Evolutionary conservation across 2,329 filamentous ascomycete species (phyloP).

Genomic region (Diplodia mutila): DNA sequence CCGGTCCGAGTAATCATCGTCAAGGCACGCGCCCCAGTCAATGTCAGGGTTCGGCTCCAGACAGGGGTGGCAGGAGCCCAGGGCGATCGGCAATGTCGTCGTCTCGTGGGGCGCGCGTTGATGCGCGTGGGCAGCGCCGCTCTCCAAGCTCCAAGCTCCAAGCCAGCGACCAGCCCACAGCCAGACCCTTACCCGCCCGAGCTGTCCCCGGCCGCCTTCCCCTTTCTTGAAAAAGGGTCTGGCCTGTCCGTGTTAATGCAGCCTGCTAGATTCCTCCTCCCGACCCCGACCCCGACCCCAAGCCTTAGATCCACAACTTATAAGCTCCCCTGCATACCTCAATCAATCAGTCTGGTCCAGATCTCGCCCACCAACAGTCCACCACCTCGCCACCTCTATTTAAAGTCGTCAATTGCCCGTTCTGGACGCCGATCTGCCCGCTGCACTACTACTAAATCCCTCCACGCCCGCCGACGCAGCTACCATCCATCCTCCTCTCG

Average conservation of each 20-base stretch:
- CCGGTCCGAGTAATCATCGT: conserved; percentile 2
- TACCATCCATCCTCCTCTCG: background rate
- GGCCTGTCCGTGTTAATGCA: conserved; percentile 1
- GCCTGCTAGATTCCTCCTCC: background rate
- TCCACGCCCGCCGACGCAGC: too few species aligned
- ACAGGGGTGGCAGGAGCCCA: background rate
- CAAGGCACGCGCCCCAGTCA: background rate
- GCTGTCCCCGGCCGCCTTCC: background rate
- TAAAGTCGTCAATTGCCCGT: background rate
- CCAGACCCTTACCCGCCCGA: conserved; percentile 8
- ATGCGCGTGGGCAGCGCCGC: conserved; percentile 4
- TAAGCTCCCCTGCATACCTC: conserved; percentile 20
- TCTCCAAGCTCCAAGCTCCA: too few species aligned
- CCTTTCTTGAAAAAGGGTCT: conserved; percentile 16
- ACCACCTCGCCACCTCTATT: background rate
- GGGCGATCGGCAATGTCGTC: conserved; percentile 18
- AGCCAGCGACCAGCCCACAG: background rate
- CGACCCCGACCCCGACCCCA: conserved; percentile 3
- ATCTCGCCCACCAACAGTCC: background rate
- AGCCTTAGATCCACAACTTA: background rate
- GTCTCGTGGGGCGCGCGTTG: conserved; percentile 11
- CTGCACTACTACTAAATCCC: background rate
- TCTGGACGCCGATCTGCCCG: background rate
- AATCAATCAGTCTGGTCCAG: conserved; percentile 8
- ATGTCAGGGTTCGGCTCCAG: background rate